Conservation (phyloP, 495 filamentous ascomycete genomes). For the Penicillium maclennaniae region DNA sequence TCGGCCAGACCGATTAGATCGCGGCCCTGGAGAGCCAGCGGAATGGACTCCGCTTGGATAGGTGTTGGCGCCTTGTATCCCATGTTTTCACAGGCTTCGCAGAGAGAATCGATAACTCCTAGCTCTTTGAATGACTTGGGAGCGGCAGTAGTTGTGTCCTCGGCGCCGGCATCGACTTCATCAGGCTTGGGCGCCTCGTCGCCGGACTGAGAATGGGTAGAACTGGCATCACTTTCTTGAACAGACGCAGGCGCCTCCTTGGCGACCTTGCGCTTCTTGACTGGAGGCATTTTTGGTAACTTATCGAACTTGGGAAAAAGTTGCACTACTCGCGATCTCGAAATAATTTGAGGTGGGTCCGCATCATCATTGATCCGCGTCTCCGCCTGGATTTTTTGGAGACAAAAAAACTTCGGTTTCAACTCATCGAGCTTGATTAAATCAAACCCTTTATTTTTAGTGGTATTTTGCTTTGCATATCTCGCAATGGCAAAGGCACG, state of each 20-base stretch:
- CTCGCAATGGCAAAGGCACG: conserved; percentile 71
- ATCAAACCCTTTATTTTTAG: not conserved
- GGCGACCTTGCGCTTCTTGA: conserved; percentile 40
- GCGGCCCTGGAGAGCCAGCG: conserved; percentile 71
- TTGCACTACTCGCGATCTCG: conserved; percentile 8
- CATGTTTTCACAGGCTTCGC: conserved; percentile 76
- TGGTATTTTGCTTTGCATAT: conserved; percentile 7
- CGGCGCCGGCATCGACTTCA: conserved; percentile 2
- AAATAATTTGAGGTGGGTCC: conserved; percentile 34
- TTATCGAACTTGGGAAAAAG: conserved; percentile 14
- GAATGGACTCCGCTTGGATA: conserved; percentile 74
- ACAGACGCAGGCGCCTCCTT: conserved; percentile 11
- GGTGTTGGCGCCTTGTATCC: conserved; percentile 81
- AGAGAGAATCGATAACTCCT: conserved; percentile 81
- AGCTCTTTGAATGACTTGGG: conserved; percentile 77
- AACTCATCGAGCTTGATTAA: conserved; percentile 13
- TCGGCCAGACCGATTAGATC: conserved; percentile 93
- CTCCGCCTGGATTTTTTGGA: conserved; percentile 37
- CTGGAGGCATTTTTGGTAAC: conserved; percentile 25
- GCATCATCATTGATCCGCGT: conserved; percentile 41
- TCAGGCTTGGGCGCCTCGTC: conserved; percentile 14
- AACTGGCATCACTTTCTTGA: conserved; percentile 17
- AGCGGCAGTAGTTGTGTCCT: conserved; percentile 1
- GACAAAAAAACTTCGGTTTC: conserved; percentile 31
- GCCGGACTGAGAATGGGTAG: conserved; percentile 1